Evolutionary conservation across 2,329 filamentous ascomycete genomes (phyloP), one percentile per base, ranked within the genome.

Genomic region (Cordyceps farinosa): DNA sequence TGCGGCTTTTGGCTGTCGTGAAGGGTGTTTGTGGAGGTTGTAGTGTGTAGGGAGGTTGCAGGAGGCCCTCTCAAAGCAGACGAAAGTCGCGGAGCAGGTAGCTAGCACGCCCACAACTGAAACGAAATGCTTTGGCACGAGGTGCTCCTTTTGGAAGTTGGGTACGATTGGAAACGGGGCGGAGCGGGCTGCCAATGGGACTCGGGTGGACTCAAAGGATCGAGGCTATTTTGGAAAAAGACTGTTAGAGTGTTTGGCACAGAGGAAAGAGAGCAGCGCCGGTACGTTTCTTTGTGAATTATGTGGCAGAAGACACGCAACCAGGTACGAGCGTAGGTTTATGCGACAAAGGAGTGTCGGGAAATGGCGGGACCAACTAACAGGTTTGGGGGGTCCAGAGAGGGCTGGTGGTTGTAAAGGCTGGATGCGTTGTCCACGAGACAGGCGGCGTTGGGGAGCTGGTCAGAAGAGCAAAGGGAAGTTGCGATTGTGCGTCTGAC

Each of bases 351-450:
- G 1, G 2, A 50, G n/a, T 17, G 44, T 30, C 45, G 55, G 55
- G 22, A 38, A 27, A 27, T 58, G 44, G 55, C 36, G 57, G 29
- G 57, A 52, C 40, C 34, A 27, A 57, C 48, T 50, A 50, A 48
- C 54, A 51, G 34, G 11, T 36, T 34, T 45, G 29, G 54, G 53
- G 11, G 4, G 36, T 15, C 38, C 22, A 44, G 54, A 9, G 29
- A 44, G 30, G 42, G 40, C n/a, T 50, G n/a, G 38, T 17, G 40
- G n/a, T 50, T 58, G 55, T 36, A 32, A 50, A 9, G 22, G 45
- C 45, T 40, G 38, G 38, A 36, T 8, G 10, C 4, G 54, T 27
- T 22, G 42, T 27, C 42, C 7, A 55, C 22, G 22, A 30, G n/a
- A 55, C 27, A 9, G 36, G n/a, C 27, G 13, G 22, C 7, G 40